Evolutionary conservation across 2,329 filamentous ascomycete species (phyloP).

Genomic region (Hymenoscyphus linearis): DNA sequence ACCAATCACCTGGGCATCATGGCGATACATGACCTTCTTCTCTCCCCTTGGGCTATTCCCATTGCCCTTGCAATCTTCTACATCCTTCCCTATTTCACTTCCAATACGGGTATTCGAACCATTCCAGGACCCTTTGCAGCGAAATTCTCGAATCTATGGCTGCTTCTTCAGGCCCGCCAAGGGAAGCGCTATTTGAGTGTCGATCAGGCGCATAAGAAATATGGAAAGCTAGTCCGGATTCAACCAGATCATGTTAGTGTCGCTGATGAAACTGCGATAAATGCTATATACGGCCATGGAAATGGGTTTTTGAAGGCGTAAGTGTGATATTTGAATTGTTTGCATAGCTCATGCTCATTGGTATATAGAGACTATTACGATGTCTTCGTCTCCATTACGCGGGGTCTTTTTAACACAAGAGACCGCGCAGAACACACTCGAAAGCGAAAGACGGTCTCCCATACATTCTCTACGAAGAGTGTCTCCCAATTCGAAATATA

Average conservation of each 20-base stretch:
- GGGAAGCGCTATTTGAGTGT: conserved; percentile 61
- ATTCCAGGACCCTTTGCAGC: conserved; percentile 50
- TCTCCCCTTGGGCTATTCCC: conserved; percentile 44
- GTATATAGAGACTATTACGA: conserved; percentile 74
- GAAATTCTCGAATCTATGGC: conserved; percentile 74
- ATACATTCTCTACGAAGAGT: conserved; percentile 80
- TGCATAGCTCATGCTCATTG: not conserved
- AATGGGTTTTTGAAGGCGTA: conserved; percentile 70
- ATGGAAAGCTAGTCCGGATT: conserved; percentile 73
- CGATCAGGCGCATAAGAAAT: conserved; percentile 64
- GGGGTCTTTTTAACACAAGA: conserved; percentile 85
- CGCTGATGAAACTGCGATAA: conserved; percentile 73
- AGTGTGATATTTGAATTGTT: conserved; percentile 6
- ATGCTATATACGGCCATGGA: conserved; percentile 71
- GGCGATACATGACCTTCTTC: conserved; percentile 34
- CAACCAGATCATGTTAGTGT: conserved; percentile 81
- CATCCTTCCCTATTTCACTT: conserved; percentile 31
- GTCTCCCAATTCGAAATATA: conserved; percentile 84
- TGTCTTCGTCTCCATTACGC: conserved; percentile 80
- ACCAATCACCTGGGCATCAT: too few relatives aligned
- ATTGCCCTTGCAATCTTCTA: conserved; percentile 39
- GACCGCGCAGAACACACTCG: conserved; percentile 76
- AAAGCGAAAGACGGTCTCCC: conserved; percentile 83
- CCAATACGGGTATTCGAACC: conserved; percentile 29
- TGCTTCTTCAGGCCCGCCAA: conserved; percentile 59